Percentiles rank a stretch among this genome's conserved stretches.
Evolutionary conservation across 805 yeast species (phyloP).

Genomic region (Starmerella etchellsii): DNA sequence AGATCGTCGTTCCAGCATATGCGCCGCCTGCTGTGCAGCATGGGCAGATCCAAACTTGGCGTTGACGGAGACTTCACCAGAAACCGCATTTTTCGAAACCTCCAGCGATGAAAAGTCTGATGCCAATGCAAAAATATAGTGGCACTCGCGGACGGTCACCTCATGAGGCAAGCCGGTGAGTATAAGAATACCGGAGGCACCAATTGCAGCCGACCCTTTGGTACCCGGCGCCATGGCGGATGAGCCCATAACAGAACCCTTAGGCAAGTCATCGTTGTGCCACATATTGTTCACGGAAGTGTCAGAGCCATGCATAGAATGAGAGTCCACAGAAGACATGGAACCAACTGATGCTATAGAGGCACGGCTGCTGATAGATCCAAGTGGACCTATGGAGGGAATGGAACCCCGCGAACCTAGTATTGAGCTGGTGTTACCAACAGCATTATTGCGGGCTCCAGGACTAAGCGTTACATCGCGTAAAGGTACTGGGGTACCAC

Average conservation of each 20-base stretch:
- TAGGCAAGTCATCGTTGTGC: constrained; percentile 1
- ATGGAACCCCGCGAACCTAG: constrained; percentile 8
- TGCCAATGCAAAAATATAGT: constrained; percentile 30
- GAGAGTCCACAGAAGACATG: constrained; percentile 3
- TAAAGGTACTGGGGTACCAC: not conserved
- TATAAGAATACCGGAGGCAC: constrained; percentile 16
- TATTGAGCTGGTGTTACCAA: constrained; percentile 1
- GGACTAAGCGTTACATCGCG: constrained; percentile 10
- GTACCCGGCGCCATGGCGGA: not conserved
- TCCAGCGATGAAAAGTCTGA: constrained; percentile 28
- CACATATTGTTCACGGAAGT: constrained; percentile 4
- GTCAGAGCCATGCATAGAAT: constrained; percentile 2
- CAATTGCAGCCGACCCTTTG: not conserved
- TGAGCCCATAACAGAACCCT: not conserved
- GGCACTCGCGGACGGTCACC: constrained; percentile 29
- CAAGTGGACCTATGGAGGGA: constrained; percentile 5
- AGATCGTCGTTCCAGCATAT: constrained; percentile 22
- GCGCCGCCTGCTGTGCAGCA: constrained; percentile 25
- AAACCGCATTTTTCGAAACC: constrained; percentile 23
- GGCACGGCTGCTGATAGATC: not conserved
- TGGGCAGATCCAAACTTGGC: constrained; percentile 25
- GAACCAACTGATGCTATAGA: constrained; percentile 7
- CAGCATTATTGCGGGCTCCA: constrained; percentile 2
- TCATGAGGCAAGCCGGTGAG: constrained; percentile 29
- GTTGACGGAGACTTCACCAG: constrained; percentile 19